phyloP scores from a whole-genome alignment of 2,329 filamentous ascomycete species.

The Podosphaera fusca region DNA sequence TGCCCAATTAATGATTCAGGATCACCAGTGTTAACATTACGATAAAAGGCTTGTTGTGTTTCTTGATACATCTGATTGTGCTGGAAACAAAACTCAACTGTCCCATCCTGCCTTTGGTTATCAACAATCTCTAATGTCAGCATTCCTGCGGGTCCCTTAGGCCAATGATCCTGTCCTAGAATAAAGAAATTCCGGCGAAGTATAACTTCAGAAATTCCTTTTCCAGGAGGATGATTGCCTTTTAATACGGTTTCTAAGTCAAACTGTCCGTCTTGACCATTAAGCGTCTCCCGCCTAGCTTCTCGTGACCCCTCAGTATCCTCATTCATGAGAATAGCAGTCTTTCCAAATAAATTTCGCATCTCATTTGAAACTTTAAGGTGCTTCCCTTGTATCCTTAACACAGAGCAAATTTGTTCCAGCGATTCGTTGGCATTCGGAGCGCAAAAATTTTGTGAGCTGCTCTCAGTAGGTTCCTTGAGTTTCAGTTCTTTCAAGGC shows the following conservation, averaged over 20 bases:
- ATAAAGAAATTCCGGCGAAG: conserved; percentile 43
- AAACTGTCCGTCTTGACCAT: conserved; percentile 20
- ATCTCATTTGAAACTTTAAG: conserved; percentile 84
- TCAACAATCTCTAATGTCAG: conserved; percentile 51
- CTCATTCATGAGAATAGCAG: conserved; percentile 32
- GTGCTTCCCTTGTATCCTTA: conserved; percentile 44
- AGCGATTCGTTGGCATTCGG: conserved; percentile 17
- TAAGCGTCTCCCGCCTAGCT: conserved; percentile 18
- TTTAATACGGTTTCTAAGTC: conserved; percentile 18
- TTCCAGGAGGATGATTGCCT: conserved; percentile 24
- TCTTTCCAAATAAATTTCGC: conserved; percentile 46
- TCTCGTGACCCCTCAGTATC: conserved; percentile 23
- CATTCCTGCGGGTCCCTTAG: conserved; percentile 47
- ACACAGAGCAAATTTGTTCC: conserved; percentile 26
- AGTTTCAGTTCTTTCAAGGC: conserved; percentile 35
- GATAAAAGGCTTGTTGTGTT: conserved; percentile 54
- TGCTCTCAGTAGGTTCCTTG: conserved; percentile 8
- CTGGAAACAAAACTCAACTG: conserved; percentile 51
- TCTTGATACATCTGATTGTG: conserved; percentile 54
- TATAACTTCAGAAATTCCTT: conserved; percentile 33
- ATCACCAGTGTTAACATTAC: conserved; percentile 61
- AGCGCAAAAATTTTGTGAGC: not conserved
- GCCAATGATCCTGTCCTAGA: conserved; percentile 51
- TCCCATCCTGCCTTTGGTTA: conserved; percentile 25
- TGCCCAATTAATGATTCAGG: conserved; percentile 62